Conservation (phyloP, 768 basidiomycete genomes). For the Cytidiella melzeri region DNA sequence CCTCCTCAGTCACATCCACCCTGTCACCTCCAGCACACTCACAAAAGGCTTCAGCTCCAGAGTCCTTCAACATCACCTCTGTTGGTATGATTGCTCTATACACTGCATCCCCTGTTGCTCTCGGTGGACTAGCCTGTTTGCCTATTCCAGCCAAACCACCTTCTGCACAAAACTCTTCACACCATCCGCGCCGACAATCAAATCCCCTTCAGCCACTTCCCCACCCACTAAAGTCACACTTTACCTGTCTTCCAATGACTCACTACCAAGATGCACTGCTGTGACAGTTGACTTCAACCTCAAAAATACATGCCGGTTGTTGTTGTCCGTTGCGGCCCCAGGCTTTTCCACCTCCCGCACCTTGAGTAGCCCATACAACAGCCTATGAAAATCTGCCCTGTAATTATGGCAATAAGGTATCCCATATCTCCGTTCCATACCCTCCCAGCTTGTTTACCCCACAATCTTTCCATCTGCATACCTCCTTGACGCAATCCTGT, state of each 20-base stretch:
- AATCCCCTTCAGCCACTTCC: slow-evolving; percentile 29
- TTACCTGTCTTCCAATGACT: too few relatives aligned
- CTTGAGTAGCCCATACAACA: slow-evolving; percentile 31
- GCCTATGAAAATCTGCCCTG: slow-evolving; percentile 36
- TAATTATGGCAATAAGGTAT: slow-evolving; percentile 37
- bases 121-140: slow-evolving; percentile 35
- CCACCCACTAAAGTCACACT: slow-evolving; percentile 30
- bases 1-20: slow-evolving; percentile 51
- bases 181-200: slow-evolving; percentile 33
- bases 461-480: slow-evolving; percentile 33
- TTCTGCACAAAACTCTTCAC: slow-evolving; percentile 45
- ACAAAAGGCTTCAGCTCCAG: slow-evolving; percentile 45
- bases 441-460: slow-evolving; percentile 30
- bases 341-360: slow-evolving; percentile 25
- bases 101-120: slow-evolving; percentile 55
- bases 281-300: slow-evolving; percentile 28
- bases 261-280: slow-evolving; percentile 21
- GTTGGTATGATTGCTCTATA: slow-evolving; percentile 51
- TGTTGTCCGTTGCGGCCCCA: too few relatives aligned
- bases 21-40: slow-evolving; percentile 44
- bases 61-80: slow-evolving; percentile 37
- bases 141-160: slow-evolving; percentile 34
- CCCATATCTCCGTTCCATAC: slow-evolving; percentile 26
- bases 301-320: too few relatives aligned
- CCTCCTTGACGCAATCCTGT: slow-evolving; percentile 31